Percentiles rank a stretch among this genome's conserved stretches.
phyloP scores from a whole-genome alignment of 1,139 yeast genomes.

The Lodderomyces beijingensis region DNA sequence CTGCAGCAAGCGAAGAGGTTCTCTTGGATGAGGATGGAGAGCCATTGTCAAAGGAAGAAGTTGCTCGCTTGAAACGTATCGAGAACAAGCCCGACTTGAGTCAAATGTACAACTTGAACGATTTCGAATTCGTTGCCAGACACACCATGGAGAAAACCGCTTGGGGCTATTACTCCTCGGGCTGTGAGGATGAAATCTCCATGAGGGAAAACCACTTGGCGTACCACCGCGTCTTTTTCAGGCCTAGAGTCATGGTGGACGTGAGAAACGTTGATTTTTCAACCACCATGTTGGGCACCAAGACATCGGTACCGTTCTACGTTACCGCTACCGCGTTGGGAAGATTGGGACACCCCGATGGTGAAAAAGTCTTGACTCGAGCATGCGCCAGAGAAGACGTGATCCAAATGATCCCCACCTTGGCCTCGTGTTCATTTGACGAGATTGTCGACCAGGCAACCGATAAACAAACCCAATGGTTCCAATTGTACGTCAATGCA shows the following conservation, averaged over 20 bases:
- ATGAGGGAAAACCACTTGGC: constrained; percentile 86
- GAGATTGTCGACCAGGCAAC: constrained; percentile 60
- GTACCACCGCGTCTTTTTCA: constrained; percentile 80
- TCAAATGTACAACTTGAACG: constrained; percentile 65
- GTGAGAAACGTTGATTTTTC: constrained; percentile 43
- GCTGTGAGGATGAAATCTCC: constrained; percentile 88
- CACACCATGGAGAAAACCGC: constrained; percentile 66
- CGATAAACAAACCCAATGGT: constrained; percentile 70
- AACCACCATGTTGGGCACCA: constrained; percentile 40
- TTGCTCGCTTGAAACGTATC: constrained; percentile 20
- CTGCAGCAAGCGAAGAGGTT: constrained; percentile 20
- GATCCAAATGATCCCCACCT: constrained; percentile 78
- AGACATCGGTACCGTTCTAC: constrained; percentile 56
- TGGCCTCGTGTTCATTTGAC: constrained; percentile 70
- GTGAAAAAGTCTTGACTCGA: constrained; percentile 73
- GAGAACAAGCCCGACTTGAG: constrained; percentile 57
- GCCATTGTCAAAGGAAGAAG: constrained; percentile 30
- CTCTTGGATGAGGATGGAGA: constrained; percentile 31
- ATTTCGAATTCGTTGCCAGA: constrained; percentile 83
- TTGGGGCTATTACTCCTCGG: constrained; percentile 91
- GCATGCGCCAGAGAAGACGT: constrained; percentile 66
- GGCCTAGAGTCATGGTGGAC: constrained; percentile 75
- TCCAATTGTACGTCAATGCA: constrained; percentile 80
- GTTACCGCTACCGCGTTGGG: constrained; percentile 81
- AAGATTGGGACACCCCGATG: constrained; percentile 71